phyloP scores from a whole-genome alignment of 2,329 filamentous ascomycete species.

The Alternaria longipes region DNA sequence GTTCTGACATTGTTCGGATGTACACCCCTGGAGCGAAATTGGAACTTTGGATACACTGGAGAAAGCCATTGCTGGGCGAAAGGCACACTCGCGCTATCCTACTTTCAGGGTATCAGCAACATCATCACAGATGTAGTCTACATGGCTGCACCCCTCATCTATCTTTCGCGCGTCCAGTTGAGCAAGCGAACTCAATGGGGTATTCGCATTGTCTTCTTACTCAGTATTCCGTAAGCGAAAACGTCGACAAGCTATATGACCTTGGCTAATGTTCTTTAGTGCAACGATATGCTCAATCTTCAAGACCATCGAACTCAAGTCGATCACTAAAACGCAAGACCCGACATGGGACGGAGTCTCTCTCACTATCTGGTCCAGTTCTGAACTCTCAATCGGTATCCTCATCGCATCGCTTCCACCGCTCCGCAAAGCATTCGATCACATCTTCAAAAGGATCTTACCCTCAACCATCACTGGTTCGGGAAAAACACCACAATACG shows the following conservation, averaged over 20 bases:
- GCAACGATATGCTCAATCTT: slow-evolving; percentile 42
- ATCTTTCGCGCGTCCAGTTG: slow-evolving; percentile 37
- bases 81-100: slow-evolving; percentile 31
- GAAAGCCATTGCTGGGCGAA: slow-evolving; percentile 34
- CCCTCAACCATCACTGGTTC: slow-evolving; percentile 22
- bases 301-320: slow-evolving; percentile 38
- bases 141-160: slow-evolving; percentile 40
- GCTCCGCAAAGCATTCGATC: slow-evolving; percentile 37
- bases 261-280: slow-evolving; percentile 16
- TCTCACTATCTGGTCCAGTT: slow-evolving; percentile 37
- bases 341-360: slow-evolving; percentile 38
- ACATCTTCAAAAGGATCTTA: slow-evolving; percentile 27
- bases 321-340: slow-evolving; percentile 31
- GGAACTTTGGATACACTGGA: slow-evolving; percentile 32
- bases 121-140: slow-evolving; percentile 43
- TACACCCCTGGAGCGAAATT: slow-evolving; percentile 38
- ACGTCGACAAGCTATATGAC: not conserved
- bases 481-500: slow-evolving; percentile 23
- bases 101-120: slow-evolving; percentile 40
- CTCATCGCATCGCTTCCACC: slow-evolving; percentile 37
- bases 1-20: slow-evolving; percentile 39
- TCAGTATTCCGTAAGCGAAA: slow-evolving; percentile 39
- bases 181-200: slow-evolving; percentile 38
- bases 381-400: slow-evolving; percentile 36
- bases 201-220: slow-evolving; percentile 39